Evolutionary conservation across 495 filamentous ascomycete genomes (phyloP), one percentile per base, ranked within the genome.

Genomic region (Bacidia rubella): DNA sequence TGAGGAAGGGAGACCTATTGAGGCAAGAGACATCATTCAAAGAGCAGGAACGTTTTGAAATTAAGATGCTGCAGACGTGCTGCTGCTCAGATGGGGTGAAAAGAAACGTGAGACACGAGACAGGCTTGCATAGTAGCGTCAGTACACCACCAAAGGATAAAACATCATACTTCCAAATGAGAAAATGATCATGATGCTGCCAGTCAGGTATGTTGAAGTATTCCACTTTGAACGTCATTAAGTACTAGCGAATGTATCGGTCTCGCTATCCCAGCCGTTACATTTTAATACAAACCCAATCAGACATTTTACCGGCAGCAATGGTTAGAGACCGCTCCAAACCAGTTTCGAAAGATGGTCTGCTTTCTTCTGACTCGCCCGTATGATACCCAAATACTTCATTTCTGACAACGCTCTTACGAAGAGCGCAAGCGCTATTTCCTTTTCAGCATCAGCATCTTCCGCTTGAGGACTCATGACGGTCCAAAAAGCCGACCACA

Each of bases 291-390:
- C n/a, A n/a, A n/a, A n/a, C n/a, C n/a, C n/a, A n/a, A n/a, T n/a
- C n/a, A n/a, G n/a, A n/a, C n/a, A n/a, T n/a, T n/a, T n/a, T n/a
- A n/a, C n/a, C n/a, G n/a, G n/a, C n/a, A n/a, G n/a, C n/a, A n/a
- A n/a, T n/a, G n/a, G n/a, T n/a, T 44, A 85, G 45, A 86, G 58
- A 2, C 83, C 83, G 57, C 77, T 76, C 83, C 83, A 87, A 27
- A 72, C 66, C 51, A 87, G 67, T 68, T 95, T 97, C 17, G 86
- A 82, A 57, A 95, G 67, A 68, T 95, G 90, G 64, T 96, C 92
- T 11, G 78, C 75, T 74, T 92, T 93, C 74, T 89, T 96, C 66
- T 81, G 85, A 60, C 82, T 97, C 55, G 74, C 74, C 68, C 92
- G 96, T 27, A 96, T 72, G 71, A 95, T 81, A 19, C 90, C 90